Conservation (phyloP, 768 basidiomycete species). For the Lactarius evosmus region DNA sequence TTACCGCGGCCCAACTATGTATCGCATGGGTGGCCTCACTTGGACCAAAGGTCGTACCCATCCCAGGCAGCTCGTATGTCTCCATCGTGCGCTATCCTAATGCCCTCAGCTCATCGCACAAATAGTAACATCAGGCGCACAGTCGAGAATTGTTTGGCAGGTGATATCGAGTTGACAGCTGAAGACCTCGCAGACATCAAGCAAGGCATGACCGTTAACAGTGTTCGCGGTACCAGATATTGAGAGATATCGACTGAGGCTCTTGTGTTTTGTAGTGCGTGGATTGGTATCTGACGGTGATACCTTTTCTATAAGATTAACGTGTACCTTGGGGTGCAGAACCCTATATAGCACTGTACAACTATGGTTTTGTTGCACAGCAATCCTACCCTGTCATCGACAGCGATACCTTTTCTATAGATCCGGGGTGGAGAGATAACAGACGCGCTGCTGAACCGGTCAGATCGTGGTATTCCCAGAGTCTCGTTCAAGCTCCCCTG, state of each 20-base stretch:
- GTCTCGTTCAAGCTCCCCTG: slow-evolving; percentile 3
- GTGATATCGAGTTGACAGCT: slow-evolving; percentile 36
- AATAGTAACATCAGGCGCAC: slow-evolving; percentile 41
- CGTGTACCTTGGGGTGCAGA: not conserved
- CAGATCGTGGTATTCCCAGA: not conserved
- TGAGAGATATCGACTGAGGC: slow-evolving; percentile 2
- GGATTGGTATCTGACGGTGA: not conserved
- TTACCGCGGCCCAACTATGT: slow-evolving; percentile 41
- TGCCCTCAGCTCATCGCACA: not conserved
- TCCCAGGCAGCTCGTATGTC: slow-evolving; percentile 45
- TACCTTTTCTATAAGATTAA: not conserved
- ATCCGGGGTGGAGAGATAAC: not conserved
- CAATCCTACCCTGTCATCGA: not conserved
- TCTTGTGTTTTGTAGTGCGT: slow-evolving; percentile 9
- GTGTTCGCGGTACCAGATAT: slow-evolving; percentile 21
- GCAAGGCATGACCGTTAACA: slow-evolving; percentile 33
- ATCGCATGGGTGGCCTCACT: slow-evolving; percentile 41
- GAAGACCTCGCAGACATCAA: slow-evolving; percentile 42
- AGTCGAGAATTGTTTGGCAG: slow-evolving; percentile 43
- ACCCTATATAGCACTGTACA: not conserved
- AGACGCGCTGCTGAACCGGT: not conserved
- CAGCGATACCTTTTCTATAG: not conserved
- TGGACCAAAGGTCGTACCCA: slow-evolving; percentile 42
- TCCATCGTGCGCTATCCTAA: not conserved
- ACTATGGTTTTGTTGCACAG: not conserved